Evolutionary conservation across 441 rosid genomes (phyloP).

Genomic region (Daphne laureola): DNA sequence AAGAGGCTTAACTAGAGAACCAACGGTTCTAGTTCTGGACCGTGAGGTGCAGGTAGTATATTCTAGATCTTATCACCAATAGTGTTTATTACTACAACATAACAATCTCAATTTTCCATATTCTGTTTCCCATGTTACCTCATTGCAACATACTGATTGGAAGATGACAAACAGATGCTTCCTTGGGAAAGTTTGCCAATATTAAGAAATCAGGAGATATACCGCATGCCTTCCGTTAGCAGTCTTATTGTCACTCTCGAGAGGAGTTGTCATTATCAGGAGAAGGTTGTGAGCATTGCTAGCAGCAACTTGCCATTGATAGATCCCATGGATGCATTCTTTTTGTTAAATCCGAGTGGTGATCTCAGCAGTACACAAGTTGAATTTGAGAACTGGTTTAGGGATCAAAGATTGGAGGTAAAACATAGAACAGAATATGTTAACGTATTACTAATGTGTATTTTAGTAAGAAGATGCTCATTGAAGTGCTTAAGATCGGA

Average conservation of each 20-base stretch:
- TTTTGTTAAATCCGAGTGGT: constrained; percentile 87
- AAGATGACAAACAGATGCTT: constrained; percentile 63
- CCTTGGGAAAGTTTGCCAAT: constrained; percentile 96
- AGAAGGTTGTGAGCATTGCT: constrained; percentile 28
- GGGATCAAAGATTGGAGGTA: constrained; percentile 79
- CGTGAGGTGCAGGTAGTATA: constrained; percentile 68
- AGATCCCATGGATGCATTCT: constrained; percentile 95
- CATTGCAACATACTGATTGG: constrained; percentile 11
- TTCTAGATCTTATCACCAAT: background rate
- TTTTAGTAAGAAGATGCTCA: constrained; percentile 1
- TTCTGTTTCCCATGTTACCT: constrained; percentile 1
- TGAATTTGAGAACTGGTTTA: constrained; percentile 74
- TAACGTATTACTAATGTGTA: background rate
- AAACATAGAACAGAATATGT: background rate
- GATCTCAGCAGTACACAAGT: constrained; percentile 62
- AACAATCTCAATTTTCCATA: background rate
- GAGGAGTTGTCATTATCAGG: constrained; percentile 36
- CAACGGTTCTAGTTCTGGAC: constrained; percentile 71
- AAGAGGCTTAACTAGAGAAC: constrained; percentile 41
- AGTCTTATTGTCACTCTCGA: constrained; percentile 54
- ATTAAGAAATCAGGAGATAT: constrained; percentile 83
- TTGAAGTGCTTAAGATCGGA: too few species aligned
- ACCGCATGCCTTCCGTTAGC: constrained; percentile 92
- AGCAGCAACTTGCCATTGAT: constrained; percentile 66
- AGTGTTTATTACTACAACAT: background rate